These are phyloP conservation scores for Wickerhamomyces sp. DNA, from an alignment of 1,139 yeast genomes.

Conservation along the genomic window DNA sequence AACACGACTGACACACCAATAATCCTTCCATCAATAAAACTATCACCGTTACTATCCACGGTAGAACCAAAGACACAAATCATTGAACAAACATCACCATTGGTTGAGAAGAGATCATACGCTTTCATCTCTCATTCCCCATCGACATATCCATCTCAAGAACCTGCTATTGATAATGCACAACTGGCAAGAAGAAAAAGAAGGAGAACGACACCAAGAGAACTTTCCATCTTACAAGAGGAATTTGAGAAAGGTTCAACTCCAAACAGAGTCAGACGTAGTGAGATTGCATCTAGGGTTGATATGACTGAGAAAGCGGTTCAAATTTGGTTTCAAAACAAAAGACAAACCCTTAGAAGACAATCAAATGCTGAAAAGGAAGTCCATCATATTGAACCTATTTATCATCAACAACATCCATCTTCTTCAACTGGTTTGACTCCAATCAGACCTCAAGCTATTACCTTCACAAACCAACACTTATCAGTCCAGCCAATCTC, in stretches of 20 bases:
- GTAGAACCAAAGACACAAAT: background rate
- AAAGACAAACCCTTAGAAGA: constrained; percentile 66
- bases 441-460: constrained; percentile 6
- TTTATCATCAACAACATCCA: constrained; percentile 12
- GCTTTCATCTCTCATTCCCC: constrained; percentile 93
- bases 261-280: constrained; percentile 73
- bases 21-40: constrained; percentile 3
- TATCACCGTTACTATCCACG: constrained; percentile 3
- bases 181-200: constrained; percentile 89
- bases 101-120: constrained; percentile 43
- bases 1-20: too few relatives aligned
- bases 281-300: constrained; percentile 70
- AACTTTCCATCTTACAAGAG: constrained; percentile 69
- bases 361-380: constrained; percentile 36
- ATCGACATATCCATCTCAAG: constrained; percentile 75
- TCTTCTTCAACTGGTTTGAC: background rate
- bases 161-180: constrained; percentile 84
- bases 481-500: background rate
- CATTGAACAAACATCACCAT: constrained; percentile 1
- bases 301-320: constrained; percentile 96
- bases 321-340: constrained; percentile 97
- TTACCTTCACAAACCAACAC: background rate
- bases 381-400: constrained; percentile 22
- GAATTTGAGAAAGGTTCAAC: constrained; percentile 76
- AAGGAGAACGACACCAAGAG: constrained; percentile 89